Conservation (phyloP, 306 rosid species). For the Ceratonia siliqua region DNA sequence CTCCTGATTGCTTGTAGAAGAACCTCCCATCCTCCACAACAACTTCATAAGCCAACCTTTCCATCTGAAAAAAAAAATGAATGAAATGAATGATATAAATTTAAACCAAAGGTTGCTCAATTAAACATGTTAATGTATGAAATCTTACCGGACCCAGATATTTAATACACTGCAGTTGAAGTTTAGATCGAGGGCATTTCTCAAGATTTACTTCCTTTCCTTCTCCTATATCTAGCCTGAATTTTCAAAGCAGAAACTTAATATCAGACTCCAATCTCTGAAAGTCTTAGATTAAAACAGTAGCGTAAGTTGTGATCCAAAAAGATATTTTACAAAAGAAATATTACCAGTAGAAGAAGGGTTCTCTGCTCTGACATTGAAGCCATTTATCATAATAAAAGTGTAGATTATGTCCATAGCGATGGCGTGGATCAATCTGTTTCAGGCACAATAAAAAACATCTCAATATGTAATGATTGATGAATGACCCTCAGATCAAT, state of each 20-base stretch:
- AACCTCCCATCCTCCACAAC: slow-evolving; percentile 75
- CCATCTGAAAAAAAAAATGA: slow-evolving; percentile 61
- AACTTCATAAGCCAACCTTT: slow-evolving; percentile 90
- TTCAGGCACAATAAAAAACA: slow-evolving; percentile 25
- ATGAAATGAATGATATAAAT: slow-evolving; percentile 1
- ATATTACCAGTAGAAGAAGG: slow-evolving; percentile 95
- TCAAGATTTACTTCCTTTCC: slow-evolving; percentile 90
- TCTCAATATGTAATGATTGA: slow-evolving; percentile 32
- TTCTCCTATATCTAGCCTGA: slow-evolving; percentile 97
- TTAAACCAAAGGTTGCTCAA: slow-evolving; percentile 12
- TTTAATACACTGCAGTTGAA: slow-evolving; percentile 93
- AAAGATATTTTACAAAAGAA: slow-evolving; percentile 18
- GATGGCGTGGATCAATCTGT: slow-evolving; percentile 97
- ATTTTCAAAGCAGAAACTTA: slow-evolving; percentile 24
- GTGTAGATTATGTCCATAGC: slow-evolving; percentile 96
- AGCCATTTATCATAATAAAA: slow-evolving; percentile 88
- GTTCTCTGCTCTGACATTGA: slow-evolving; percentile 84
- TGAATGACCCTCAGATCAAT: slow-evolving; percentile 14
- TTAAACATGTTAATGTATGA: slow-evolving; percentile 27
- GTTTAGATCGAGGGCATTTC: slow-evolving; percentile 76
- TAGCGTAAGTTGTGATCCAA: neutral
- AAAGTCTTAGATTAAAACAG: slow-evolving; percentile 1
- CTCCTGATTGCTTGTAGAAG: slow-evolving; percentile 72
- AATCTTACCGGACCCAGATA: slow-evolving; percentile 94
- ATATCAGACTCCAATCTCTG: slow-evolving; percentile 17